These are phyloP conservation scores for Penicillium sp. DNA, from an alignment of 2,329 filamentous ascomycete genomes.

Conservation along the genomic window DNA sequence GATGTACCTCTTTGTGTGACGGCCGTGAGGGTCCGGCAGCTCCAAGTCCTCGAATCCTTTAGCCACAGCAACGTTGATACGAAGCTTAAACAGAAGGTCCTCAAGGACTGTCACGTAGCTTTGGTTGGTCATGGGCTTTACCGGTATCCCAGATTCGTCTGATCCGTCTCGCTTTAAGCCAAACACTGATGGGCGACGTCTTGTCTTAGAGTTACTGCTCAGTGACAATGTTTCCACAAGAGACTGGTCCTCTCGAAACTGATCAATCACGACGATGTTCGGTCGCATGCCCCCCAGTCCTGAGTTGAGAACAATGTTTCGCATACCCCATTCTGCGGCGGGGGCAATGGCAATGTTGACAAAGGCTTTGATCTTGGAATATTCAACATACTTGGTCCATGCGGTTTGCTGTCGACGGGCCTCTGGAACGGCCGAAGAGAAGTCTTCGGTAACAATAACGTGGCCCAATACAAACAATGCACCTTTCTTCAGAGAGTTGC, in stretches of 20 bases:
- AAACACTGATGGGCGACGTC: constrained; percentile 16
- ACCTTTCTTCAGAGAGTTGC: constrained; percentile 88
- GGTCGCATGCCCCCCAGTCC: constrained; percentile 85
- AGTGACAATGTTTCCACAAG: constrained; percentile 57
- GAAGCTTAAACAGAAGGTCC: constrained; percentile 73
- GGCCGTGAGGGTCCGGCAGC: constrained; percentile 61
- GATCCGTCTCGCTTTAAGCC: constrained; percentile 10
- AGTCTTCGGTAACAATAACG: constrained; percentile 83
- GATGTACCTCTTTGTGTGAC: constrained; percentile 72
- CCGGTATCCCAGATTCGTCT: constrained; percentile 68
- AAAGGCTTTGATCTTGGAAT: constrained; percentile 83
- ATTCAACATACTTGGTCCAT: constrained; percentile 86
- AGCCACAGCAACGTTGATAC: constrained; percentile 81
- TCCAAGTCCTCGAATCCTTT: constrained; percentile 78
- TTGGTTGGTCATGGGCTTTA: constrained; percentile 66
- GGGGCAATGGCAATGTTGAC: constrained; percentile 84
- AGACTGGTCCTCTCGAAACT: constrained; percentile 64
- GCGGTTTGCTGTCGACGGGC: constrained; percentile 76
- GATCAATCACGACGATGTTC: constrained; percentile 80
- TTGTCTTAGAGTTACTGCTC: constrained; percentile 27
- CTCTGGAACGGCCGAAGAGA: constrained; percentile 74
- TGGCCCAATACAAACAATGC: constrained; percentile 82
- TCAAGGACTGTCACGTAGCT: constrained; percentile 82
- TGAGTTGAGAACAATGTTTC: constrained; percentile 78
- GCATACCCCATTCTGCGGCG: constrained; percentile 77